Evolutionary conservation across 148 eudicot genomes (phyloP).

Genomic region (Diospyros lotus): DNA sequence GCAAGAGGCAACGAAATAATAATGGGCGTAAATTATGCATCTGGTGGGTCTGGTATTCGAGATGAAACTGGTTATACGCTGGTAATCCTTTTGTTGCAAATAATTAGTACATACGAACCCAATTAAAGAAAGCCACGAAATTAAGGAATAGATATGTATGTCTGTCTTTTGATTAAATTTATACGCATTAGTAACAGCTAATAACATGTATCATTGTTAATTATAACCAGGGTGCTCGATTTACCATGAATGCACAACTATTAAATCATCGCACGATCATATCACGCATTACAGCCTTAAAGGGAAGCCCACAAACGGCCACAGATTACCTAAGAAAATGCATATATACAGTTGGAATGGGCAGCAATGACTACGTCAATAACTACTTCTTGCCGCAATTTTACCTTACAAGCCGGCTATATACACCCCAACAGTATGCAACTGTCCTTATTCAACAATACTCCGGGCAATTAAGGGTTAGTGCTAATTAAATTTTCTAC

Average conservation of each 20-base stretch:
- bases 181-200: too few relatives aligned
- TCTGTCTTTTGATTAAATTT: too few relatives aligned
- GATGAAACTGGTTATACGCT: not conserved
- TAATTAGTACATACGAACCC: too few relatives aligned
- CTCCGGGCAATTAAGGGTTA: conserved; percentile 33
- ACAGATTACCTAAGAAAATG: conserved; percentile 32
- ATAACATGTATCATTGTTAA: not conserved
- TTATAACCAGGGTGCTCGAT: conserved; percentile 37
- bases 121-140: too few relatives aligned
- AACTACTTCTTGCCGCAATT: conserved; percentile 43
- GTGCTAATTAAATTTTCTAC: not conserved
- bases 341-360: conserved; percentile 42
- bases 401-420: conserved; percentile 19
- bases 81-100: not conserved
- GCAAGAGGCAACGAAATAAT: not conserved
- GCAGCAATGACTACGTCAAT: conserved; percentile 59
- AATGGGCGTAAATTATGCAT: conserved; percentile 22
- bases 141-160: too few relatives aligned
- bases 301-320: conserved; percentile 16
- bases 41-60: conserved; percentile 14
- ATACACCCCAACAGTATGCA: conserved; percentile 32
- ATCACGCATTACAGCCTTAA: not conserved
- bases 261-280: conserved; percentile 26
- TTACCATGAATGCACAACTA: conserved; percentile 42
- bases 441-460: conserved; percentile 27